Conservation (phyloP, 2,329 filamentous ascomycete genomes). For the Exophiala calicioides region DNA sequence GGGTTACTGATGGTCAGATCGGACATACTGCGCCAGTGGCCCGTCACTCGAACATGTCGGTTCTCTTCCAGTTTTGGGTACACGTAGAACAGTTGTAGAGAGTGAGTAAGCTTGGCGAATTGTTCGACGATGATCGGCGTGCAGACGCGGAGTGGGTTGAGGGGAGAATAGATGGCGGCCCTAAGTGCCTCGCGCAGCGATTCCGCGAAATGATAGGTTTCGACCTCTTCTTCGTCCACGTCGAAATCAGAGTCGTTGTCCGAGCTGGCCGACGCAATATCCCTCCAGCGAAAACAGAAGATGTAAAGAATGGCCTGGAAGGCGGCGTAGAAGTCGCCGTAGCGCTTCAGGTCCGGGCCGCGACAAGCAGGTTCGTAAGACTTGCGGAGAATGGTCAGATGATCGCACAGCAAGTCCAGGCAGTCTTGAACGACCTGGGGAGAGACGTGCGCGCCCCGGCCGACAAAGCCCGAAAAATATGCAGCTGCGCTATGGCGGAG, state of each 20-base stretch:
- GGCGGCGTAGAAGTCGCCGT: conserved; percentile 81
- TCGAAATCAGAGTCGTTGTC: conserved; percentile 59
- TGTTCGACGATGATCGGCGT: conserved; percentile 86
- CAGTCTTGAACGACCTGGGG: conserved; percentile 76
- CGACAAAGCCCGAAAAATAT: conserved; percentile 92
- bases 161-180: conserved; percentile 77
- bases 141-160: conserved; percentile 95
- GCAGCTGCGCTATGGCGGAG: conserved; percentile 82
- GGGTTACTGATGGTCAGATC: conserved; percentile 43
- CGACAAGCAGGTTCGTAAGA: conserved; percentile 73
- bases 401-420: conserved; percentile 74
- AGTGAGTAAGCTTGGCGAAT: conserved; percentile 83
- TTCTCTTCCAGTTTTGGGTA: conserved; percentile 87
- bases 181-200: conserved; percentile 72
- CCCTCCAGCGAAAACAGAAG: conserved; percentile 97
- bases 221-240: conserved; percentile 58
- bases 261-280: conserved; percentile 60
- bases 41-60: conserved; percentile 69
- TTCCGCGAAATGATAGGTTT: conserved; percentile 76
- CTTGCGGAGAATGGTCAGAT: conserved; percentile 73
- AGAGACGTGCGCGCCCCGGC: conserved; percentile 80
- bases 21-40: conserved; percentile 35
- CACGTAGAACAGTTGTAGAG: conserved; percentile 85
- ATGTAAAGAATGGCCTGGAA: conserved; percentile 91
- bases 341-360: conserved; percentile 81